Base-by-base conservation (phyloP, 805 yeast species). In the Ogataea thermomethanolica region DNA sequence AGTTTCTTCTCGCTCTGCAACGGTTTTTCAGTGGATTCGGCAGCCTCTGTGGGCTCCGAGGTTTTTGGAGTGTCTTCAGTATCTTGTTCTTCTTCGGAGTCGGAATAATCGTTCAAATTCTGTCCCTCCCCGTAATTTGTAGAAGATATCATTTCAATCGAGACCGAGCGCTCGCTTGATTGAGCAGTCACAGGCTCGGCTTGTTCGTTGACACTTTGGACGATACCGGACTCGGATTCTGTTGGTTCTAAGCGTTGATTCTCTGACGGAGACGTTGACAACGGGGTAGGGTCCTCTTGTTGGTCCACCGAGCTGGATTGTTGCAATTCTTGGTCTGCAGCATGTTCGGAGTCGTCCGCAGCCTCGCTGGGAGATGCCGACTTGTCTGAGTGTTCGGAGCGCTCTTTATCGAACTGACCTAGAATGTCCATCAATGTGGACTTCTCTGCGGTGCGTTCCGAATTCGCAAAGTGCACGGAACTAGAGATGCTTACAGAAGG, bases 91-190 rank as follows among this genome's bases (percentile, higher is more conserved):
- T 24, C 31, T 17, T 40, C 48, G 10, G 46, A 36, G 4, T 38
- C 50, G 1, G 53, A 47, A 7, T 33, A 44, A 13, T 51, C 53
- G 21, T 55, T 47, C 7, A 51, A 36, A 4, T 33, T 33, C 11
- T 38, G 45, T 7, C 51, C 55, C n/a, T 50, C 48, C 3, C 49
- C 52, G 31, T 54, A 54, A 10, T 50, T 49, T 48, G 50, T 46
- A 2, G 59, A 55, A 35, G 49, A 44, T n/a, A 51, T 45, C 17
- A 45, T 39, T 39, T 54, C 21, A 12, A 29, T 4, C 21, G 31
- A 29, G 8, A 9, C 17, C 8, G 31, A 29, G 20, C 20, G 20
- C 5, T 17, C 20, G 20, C 20, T 17, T 17, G 20, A 17, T 17
- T 17, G 20, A 17, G 20, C 20, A 4, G 20, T 17, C 5, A 17